These are phyloP conservation scores for Rehmannia glutinosa DNA, from an alignment of 257 asterid genomes.

Conservation along the genomic window DNA sequence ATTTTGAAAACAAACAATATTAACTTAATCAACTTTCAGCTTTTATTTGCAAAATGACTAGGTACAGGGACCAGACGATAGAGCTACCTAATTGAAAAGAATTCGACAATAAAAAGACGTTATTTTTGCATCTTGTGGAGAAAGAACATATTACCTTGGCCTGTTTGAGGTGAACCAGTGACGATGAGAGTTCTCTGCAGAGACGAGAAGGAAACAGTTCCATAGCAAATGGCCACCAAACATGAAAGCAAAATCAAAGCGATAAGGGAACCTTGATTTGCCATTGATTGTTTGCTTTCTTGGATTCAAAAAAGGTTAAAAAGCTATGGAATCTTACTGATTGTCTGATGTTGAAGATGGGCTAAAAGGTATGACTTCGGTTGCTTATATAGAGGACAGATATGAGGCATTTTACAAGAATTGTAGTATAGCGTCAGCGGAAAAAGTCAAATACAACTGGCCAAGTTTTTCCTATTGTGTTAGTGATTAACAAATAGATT, in stretches of 20 bases:
- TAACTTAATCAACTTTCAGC: no score
- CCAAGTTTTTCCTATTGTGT: background rate
- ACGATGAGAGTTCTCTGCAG: slow-evolving; percentile 26
- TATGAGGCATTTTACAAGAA: background rate
- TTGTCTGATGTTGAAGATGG: background rate
- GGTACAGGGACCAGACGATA: no score
- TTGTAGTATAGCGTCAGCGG: background rate
- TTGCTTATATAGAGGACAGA: background rate
- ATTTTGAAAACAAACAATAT: no score
- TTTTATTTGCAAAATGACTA: no score
- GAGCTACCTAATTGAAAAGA: no score
- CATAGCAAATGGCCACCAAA: slow-evolving; percentile 27
- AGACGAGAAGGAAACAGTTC: slow-evolving; percentile 18
- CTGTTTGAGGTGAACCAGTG: slow-evolving; percentile 24
- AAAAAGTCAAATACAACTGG: background rate
- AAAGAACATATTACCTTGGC: slow-evolving; percentile 32
- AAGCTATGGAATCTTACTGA: background rate
- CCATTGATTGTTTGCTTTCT: slow-evolving; percentile 22
- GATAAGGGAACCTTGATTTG: slow-evolving; percentile 10
- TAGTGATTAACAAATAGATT: background rate
- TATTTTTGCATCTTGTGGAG: no score
- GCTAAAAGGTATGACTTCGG: background rate
- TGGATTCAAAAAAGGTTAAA: background rate
- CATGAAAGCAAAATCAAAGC: slow-evolving; percentile 19
- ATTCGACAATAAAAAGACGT: no score